phyloP scores from a whole-genome alignment of 495 filamentous ascomycete genomes.

The Penicillium fimorum region DNA sequence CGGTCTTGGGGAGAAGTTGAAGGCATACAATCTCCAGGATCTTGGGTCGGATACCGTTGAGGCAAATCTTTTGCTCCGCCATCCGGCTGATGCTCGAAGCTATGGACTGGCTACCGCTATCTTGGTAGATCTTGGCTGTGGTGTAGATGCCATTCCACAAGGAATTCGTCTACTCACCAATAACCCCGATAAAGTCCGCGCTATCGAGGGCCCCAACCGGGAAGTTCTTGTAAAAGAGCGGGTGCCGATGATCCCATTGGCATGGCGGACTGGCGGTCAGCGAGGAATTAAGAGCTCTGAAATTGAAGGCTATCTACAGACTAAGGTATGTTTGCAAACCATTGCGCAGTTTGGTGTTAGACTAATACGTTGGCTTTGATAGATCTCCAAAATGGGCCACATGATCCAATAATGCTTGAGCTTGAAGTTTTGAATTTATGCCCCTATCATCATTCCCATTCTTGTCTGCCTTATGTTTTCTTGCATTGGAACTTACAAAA shows the following conservation, averaged over 20 bases:
- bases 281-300: constrained; percentile 82
- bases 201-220: constrained; percentile 85
- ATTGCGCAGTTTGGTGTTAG: not conserved
- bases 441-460: constrained; percentile 9
- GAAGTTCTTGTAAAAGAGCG: constrained; percentile 87
- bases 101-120: constrained; percentile 96
- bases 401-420: constrained; percentile 50
- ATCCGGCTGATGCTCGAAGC: constrained; percentile 90
- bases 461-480: constrained; percentile 4
- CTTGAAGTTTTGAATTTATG: constrained; percentile 7
- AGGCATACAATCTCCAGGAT: constrained; percentile 97
- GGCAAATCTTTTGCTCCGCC: constrained; percentile 85
- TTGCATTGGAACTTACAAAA: constrained; percentile 12
- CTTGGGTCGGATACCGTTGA: constrained; percentile 94
- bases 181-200: constrained; percentile 94
- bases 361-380: constrained; percentile 15
- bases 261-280: constrained; percentile 79
- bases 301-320: constrained; percentile 88
- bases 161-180: constrained; percentile 91
- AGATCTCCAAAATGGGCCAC: constrained; percentile 72
- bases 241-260: constrained; percentile 93
- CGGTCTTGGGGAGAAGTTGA: constrained; percentile 89
- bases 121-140: constrained; percentile 76
- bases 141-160: constrained; percentile 52
- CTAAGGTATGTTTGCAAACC: constrained; percentile 61